Conservation (phyloP, 2,329 filamentous ascomycete genomes). For the Davidsoniella virescens region DNA sequence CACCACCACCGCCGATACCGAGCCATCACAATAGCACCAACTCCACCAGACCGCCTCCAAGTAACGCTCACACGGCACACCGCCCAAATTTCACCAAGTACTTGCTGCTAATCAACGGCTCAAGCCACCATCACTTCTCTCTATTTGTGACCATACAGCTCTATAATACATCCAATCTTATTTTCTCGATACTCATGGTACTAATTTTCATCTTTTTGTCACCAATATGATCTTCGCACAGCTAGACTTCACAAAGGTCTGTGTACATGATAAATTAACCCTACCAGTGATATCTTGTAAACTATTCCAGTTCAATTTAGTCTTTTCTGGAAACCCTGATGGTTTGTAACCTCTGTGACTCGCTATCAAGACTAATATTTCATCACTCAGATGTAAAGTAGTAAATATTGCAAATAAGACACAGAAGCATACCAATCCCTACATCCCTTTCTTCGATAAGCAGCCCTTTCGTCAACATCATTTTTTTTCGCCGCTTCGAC, state of each 20-base stretch:
- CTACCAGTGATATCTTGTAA: slow-evolving; percentile 48
- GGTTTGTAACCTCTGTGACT: slow-evolving; percentile 37
- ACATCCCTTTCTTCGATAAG: no score
- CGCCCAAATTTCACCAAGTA: not conserved
- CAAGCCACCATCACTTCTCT: slow-evolving; percentile 18
- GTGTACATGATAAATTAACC: slow-evolving; percentile 47
- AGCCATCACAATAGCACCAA: slow-evolving; percentile 13
- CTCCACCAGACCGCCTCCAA: slow-evolving; percentile 22
- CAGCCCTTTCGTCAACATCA: no score
- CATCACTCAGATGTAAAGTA: slow-evolving; percentile 39
- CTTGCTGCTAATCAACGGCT: slow-evolving; percentile 3
- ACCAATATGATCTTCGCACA: slow-evolving; percentile 58
- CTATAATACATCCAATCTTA: slow-evolving; percentile 22
- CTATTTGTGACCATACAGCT: slow-evolving; percentile 21
- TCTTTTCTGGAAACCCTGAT: slow-evolving; percentile 39
- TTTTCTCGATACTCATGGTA: slow-evolving; percentile 20
- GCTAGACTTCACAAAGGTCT: slow-evolving; percentile 55
- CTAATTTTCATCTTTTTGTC: slow-evolving; percentile 45
- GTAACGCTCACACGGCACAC: slow-evolving; percentile 19
- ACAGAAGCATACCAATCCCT: no score
- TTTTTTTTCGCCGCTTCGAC: no score
- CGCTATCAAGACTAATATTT: slow-evolving; percentile 43
- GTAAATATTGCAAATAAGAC: slow-evolving; percentile 10
- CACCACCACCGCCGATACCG: slow-evolving; percentile 13
- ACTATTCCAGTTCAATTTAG: slow-evolving; percentile 50